These are phyloP conservation scores for Tuber melanosporum DNA, from an alignment of 495 filamentous ascomycete genomes.

Conservation along the genomic window DNA sequence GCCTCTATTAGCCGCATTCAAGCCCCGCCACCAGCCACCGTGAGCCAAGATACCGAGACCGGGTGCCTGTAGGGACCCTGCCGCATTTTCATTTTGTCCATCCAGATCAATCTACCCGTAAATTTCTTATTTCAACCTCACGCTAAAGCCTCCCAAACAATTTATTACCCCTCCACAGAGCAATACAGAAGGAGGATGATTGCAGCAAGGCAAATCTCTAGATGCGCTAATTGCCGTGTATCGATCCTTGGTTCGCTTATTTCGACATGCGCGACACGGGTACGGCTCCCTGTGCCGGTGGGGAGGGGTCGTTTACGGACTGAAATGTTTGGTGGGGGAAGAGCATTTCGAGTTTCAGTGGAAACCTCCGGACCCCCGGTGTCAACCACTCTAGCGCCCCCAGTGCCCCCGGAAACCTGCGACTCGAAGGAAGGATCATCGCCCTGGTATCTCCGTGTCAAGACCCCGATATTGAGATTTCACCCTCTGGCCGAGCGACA, in stretches of 20 bases:
- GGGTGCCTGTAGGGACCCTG: too few species aligned
- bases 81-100: background rate
- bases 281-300: constrained; percentile 10
- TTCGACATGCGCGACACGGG: constrained; percentile 12
- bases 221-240: constrained; percentile 22
- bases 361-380: background rate
- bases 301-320: background rate
- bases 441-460: constrained; percentile 89
- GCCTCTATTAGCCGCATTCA: background rate
- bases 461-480: constrained; percentile 44
- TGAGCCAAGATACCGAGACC: too few species aligned
- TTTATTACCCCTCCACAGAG: background rate
- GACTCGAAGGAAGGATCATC: constrained; percentile 23
- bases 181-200: constrained; percentile 19
- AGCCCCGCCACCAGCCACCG: background rate
- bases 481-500: constrained; percentile 54
- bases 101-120: background rate
- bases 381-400: background rate
- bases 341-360: constrained; percentile 1
- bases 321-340: background rate
- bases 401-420: background rate
- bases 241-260: constrained; percentile 24
- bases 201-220: constrained; percentile 15
- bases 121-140: constrained; percentile 5
- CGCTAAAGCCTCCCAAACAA: background rate